Evolutionary conservation across 2,329 filamentous ascomycete genomes (phyloP), one percentile per base, ranked within the genome.

Genomic region (Curvularia eragrostidis): DNA sequence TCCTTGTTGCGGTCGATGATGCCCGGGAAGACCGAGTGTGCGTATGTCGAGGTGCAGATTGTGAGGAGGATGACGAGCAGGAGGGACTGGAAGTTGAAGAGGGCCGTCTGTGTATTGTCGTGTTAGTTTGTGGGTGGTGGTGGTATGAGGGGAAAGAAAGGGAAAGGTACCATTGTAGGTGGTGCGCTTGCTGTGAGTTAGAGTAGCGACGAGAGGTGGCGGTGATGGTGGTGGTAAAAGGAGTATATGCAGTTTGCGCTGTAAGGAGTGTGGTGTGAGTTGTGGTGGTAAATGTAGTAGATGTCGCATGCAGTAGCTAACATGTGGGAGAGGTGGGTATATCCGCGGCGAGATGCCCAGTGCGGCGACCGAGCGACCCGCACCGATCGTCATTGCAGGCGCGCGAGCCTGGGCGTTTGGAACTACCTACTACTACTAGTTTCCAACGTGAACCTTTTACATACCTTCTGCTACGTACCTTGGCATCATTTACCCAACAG

Each of bases 71-170:
- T 88, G 67, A 97, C 94, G 70, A 98, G 87, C 69, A 99, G 87
- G 68, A 98, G 90, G 58, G 93, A 96, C 79, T 97, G 93, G 83
- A 99, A 98, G 82, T 98, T 98, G 88, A 99, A 97, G 73, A 99
- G 89, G 54, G 95, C 95, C 58, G 95, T 91, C 95, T 97, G 34
- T n/a, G 32, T 18, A 24, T n/a, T n/a, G 3, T n/a, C 48, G 36
- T 54, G 49, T 49, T 34, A 32, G 50, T 56, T 23, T 30, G n/a
- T 13, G 12, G 5, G 10, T 8, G 3, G 3, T 34, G n/a, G n/a
- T 36, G n/a, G 23, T 43, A 23, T 28, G 26, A 30, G 5, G 23
- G 2, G 47, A 8, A 3, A 3, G 48, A 6, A n/a, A 24, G 19
- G n/a, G 5, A 43, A 10, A 9, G 10, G 24, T 54, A 66, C 65